phyloP scores from a whole-genome alignment of 2,329 filamentous ascomycete genomes.

The Trichoderma sp. region DNA sequence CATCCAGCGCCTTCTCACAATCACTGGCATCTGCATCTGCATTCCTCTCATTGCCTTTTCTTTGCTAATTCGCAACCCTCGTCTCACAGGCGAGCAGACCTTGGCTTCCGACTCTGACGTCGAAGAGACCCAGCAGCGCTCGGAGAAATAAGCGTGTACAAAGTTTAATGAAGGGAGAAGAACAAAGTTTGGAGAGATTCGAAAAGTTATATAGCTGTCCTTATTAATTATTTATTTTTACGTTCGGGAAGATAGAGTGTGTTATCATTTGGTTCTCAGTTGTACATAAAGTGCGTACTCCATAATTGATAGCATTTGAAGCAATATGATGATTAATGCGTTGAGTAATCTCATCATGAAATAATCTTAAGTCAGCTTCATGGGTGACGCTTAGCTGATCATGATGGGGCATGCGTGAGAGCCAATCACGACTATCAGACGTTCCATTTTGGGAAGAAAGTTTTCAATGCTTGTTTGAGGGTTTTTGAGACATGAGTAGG shows the following conservation, averaged over 20 bases:
- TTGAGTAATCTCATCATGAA: neutral
- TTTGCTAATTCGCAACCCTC: slow-evolving; percentile 49
- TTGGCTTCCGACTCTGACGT: slow-evolving; percentile 40
- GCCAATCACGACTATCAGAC: neutral
- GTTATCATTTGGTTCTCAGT: neutral
- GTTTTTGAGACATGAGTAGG: neutral
- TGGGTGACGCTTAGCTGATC: neutral
- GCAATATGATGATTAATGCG: neutral
- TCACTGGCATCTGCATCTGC: slow-evolving; percentile 54
- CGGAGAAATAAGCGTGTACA: neutral
- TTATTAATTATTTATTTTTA: neutral
- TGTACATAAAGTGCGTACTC: neutral
- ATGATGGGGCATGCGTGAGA: neutral
- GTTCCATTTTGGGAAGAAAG: neutral
- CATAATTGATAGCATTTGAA: neutral
- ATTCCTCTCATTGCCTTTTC: slow-evolving; percentile 53
- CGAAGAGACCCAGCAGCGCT: slow-evolving; percentile 4
- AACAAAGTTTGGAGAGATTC: neutral
- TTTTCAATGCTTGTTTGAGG: neutral
- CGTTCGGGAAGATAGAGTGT: neutral
- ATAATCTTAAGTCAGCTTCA: neutral
- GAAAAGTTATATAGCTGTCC: neutral
- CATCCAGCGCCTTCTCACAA: slow-evolving; percentile 52
- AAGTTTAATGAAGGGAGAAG: neutral
- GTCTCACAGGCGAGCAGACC: slow-evolving; percentile 51